Evolutionary conservation across 148 eudicot genomes (phyloP), one percentile per base, ranked within the genome.

Genomic region (Rhododendron ovatum): DNA sequence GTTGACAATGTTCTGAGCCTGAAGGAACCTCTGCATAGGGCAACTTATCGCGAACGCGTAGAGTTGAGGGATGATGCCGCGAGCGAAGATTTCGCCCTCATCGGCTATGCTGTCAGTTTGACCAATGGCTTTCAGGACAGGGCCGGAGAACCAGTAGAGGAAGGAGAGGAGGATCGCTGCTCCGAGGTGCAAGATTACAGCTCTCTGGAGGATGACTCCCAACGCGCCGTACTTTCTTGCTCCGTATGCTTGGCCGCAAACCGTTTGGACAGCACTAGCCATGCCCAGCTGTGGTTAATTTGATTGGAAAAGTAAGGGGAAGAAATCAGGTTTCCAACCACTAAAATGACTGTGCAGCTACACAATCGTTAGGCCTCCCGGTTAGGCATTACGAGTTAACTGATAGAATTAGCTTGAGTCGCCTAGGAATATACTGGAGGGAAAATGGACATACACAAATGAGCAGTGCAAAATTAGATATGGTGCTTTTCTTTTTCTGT

Each of bases 211-310:
- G 26, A 93, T 93, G 18, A 92, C 57, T 10, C 95, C 95, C 89
- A 93, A 65, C n/a, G 92, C 83, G 18, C 90, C 76, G 61, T 88
- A 89, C 53, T 86, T 82, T 83, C 87, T 92, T 17, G 94, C 95
- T 8, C 94, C 94, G 53, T 92, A 92, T 13, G 95, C 93, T 87
- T 93, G 94, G 11, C 95, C 94, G 65, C 94, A 92, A 2, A 93
- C 95, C 1, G 95, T 93, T 82, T 92, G 94, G 24, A 92, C 95
- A 41, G 94, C 94, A 83, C 94, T 93, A 2, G 95, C 92, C 94
- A 93, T 93, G 61, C 94, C 95, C 87, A 93, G 83, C 94, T 93
- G 90, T 51, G 15, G 26, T 47, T 47, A 28, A 43, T 79, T 79
- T 45, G 17, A 24, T n/a, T 5, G 33, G 79, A 39, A 18, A 75